Conservation (phyloP, 306 rosid genomes). For the Prunus dulcis region DNA sequence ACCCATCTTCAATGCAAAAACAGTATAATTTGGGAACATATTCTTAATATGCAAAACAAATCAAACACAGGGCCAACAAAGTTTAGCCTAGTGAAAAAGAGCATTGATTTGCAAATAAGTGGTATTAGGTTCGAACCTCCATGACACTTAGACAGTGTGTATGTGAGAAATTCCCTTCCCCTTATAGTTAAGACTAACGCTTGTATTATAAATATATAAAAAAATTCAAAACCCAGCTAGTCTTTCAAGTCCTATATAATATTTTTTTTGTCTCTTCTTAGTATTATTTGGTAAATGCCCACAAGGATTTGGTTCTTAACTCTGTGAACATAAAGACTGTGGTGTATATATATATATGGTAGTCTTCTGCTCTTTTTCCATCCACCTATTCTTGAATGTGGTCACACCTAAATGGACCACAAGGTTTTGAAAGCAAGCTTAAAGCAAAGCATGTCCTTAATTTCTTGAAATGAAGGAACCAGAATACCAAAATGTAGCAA, state of each 20-base stretch:
- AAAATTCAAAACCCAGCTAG: not conserved
- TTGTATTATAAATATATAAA: too few relatives aligned
- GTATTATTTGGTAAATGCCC: not conserved
- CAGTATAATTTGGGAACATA: too few relatives aligned
- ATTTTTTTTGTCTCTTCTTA: too few relatives aligned
- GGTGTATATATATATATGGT: not conserved
- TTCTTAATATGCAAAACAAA: too few relatives aligned
- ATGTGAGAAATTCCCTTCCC: fast-evolving
- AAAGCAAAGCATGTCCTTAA: constrained; percentile 26
- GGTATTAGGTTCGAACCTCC: fast-evolving
- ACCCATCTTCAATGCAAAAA: too few relatives aligned
- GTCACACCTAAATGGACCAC: constrained; percentile 17
- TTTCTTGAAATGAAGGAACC: constrained; percentile 48
- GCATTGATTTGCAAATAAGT: too few relatives aligned
- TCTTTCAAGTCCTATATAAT: not conserved
- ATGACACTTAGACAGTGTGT: too few relatives aligned
- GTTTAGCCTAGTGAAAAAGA: fast-evolving
- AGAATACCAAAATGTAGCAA: constrained; percentile 27
- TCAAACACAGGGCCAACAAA: too few relatives aligned
- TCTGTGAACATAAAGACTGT: not conserved
- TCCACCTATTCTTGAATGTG: constrained; percentile 5
- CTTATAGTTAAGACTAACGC: too few relatives aligned
- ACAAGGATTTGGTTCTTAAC: not conserved
- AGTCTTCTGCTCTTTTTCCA: not conserved
- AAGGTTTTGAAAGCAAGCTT: not conserved